Base-by-base conservation (phyloP, 805 yeast genomes). In the Candida multigemmis region DNA sequence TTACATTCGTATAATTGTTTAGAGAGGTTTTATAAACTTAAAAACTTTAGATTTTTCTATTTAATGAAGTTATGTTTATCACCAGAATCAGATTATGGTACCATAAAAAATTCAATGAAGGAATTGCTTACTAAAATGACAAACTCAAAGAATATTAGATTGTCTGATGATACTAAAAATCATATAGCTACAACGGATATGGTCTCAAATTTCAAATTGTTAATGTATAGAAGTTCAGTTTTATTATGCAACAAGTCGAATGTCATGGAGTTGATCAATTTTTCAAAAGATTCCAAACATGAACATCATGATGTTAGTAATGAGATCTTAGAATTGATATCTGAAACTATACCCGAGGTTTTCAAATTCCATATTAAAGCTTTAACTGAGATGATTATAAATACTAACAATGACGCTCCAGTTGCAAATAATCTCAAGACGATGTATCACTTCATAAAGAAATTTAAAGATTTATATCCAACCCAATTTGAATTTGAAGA, bases 161-260 rank as follows among this genome's bases (percentile, higher is more conserved):
- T 57, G 7, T 52, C 55, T 21, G 37, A 47, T 26, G 48, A 47
- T n/a, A 33, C 30, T 6, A 31, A 38, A 17, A 19, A 24, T 3
- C 37, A 49, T 8, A 56, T 71, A 8, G 49, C 70, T 3, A 52
- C 73, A 0, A 55, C 59, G 5, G 74, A 71, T 25, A 60, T 78
- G 57, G 57, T 65, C 3, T 53, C 62, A 2, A 68, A 71, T 10
- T 54, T 83, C 33, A 69, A 73, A 37, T 50, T 79, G 2, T 42
- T 85, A 14, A 40, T 81, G 19, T 76, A 72, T 38, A 62, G 94
- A 36, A 49, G 78, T 0, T 66, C 87, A 0, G 60, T 69, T 17
- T 49, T 79, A 3, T 44, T 77, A 13, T 79, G 68, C 50, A 86
- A 84, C 53, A 67, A 69, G 39, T 69, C 83, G 12, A 80, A 74